These are phyloP conservation scores for Chenopodium album DNA, from an alignment of 148 eudicot species.

Conservation along the genomic window DNA sequence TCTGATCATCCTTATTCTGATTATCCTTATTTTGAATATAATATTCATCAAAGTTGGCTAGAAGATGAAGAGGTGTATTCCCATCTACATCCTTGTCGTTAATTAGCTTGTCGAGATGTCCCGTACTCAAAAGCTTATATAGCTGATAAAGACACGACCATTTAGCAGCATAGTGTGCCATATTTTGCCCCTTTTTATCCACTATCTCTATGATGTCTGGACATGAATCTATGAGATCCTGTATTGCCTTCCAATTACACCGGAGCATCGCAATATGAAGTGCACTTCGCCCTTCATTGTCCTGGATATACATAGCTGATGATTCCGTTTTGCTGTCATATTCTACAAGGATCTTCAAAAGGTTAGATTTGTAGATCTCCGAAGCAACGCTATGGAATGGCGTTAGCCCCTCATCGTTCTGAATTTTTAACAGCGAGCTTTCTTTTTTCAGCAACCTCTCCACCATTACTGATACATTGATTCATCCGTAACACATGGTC, in stretches of 20 bases:
- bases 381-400: constrained; percentile 10
- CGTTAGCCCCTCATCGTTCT: constrained; percentile 6
- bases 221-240: background rate
- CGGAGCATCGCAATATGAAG: constrained; percentile 6
- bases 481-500: too few relatives aligned
- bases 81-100: too few relatives aligned
- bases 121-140: too few relatives aligned
- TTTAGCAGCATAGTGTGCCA: too few relatives aligned
- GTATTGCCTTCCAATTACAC: background rate
- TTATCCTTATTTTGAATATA: too few relatives aligned
- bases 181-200: background rate
- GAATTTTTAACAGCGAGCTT: background rate
- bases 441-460: background rate
- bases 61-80: too few relatives aligned
- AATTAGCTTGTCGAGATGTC: too few relatives aligned
- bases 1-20: too few relatives aligned
- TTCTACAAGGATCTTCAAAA: background rate
- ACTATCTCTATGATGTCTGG: constrained; percentile 20
- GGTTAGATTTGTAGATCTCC: background rate
- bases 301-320: constrained; percentile 14
- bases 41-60: too few relatives aligned
- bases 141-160: too few relatives aligned
- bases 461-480: too few relatives aligned
- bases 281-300: constrained; percentile 2
- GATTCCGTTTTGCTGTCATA: background rate